A percentile compares a stretch with the other conserved stretches of the same genome.
These are phyloP conservation scores for Yamadazyma conglobata DNA, from an alignment of 1,139 yeast species.

Conservation along the genomic window DNA sequence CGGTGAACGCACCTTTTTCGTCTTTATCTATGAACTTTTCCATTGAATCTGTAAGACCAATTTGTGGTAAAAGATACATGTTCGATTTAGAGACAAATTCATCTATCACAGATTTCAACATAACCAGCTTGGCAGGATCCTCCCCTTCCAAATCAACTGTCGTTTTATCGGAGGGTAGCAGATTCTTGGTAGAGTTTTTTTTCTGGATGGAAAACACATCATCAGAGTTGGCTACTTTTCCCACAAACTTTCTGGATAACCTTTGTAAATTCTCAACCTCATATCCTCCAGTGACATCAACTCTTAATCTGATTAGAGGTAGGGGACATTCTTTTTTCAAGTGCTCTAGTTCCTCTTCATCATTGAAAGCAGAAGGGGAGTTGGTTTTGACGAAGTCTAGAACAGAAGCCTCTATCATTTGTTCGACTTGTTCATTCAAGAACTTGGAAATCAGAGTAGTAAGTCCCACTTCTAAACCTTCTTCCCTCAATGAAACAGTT, in stretches of 20 bases:
- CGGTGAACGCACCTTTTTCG: conserved; percentile 67
- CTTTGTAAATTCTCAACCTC: conserved; percentile 90
- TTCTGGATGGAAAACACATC: conserved; percentile 76
- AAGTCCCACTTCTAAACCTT: conserved; percentile 60
- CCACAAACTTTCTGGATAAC: conserved; percentile 87
- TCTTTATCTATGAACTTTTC: conserved; percentile 75
- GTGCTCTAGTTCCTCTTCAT: conserved; percentile 6
- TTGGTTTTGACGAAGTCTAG: conserved; percentile 45
- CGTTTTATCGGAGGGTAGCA: conserved; percentile 9
- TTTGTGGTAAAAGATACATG: conserved; percentile 69
- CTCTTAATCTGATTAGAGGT: conserved; percentile 78
- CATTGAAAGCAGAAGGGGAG: conserved; percentile 18
- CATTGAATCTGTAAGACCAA: conserved; percentile 73
- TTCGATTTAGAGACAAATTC: conserved; percentile 61
- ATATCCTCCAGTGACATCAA: conserved; percentile 86
- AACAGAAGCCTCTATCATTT: conserved; percentile 56
- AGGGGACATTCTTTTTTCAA: conserved; percentile 41
- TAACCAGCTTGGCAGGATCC: conserved; percentile 17
- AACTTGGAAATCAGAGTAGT: conserved; percentile 60
- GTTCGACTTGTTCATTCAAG: conserved; percentile 62
- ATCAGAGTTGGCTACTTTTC: conserved; percentile 83
- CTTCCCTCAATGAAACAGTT: conserved; percentile 53
- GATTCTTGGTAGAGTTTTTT: conserved; percentile 27
- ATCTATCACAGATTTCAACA: conserved; percentile 52
- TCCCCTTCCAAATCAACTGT: conserved; percentile 2